Evolutionary conservation across 257 asterid genomes (phyloP), one percentile per base, ranked within the genome.

Genomic region (Craterostigma plantagineum): DNA sequence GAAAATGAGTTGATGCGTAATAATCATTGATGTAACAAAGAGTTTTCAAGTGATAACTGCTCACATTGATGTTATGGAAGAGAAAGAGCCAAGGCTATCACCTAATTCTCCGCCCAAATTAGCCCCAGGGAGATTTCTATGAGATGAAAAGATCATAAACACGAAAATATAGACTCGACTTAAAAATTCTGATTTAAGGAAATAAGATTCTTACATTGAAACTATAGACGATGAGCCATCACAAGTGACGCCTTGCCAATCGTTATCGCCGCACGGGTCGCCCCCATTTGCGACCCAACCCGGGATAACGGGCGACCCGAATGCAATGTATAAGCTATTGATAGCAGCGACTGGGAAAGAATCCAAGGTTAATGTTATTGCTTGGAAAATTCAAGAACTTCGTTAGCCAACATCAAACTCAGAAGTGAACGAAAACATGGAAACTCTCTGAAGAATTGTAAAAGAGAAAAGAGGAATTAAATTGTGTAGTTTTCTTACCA

Each of bases 71-170:
- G 42, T 52, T 52, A 90, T 57, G 11, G 95, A 53, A 56, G 94
- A 51, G 69, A 90, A 90, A 14, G 62, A 75, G 14, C 58, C 76
- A 10, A 90, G 74, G 50, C 56, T 63, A 47, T 78, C 76, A 14
- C 94, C 94, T 58, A 90, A 67, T 52, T 75, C 91, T 39, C 99
- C 99, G n/a, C 59, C 75, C 77, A 83, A 62, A 64, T 79, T 79
- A 45, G 95, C 99, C 56, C 64, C 92, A 47, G 51, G 61, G 46
- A 90, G 54, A 44, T 49, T 71, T 68, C 99, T 90, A 44, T 10
- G 59, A 60, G 53, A 49, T 12, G 49, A 55, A 53, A n/a, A 60
- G 38, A 34, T 33, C 35, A 56, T 43, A 44, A 59, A 46, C 45
- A 56, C 39, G 44, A 11, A 3, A 16, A 57, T 9, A 13, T 16